Percentiles rank a stretch among this genome's conserved stretches.
These are phyloP conservation scores for Aureobasidium lini DNA, from an alignment of 2,329 filamentous ascomycete genomes.

Conservation along the genomic window DNA sequence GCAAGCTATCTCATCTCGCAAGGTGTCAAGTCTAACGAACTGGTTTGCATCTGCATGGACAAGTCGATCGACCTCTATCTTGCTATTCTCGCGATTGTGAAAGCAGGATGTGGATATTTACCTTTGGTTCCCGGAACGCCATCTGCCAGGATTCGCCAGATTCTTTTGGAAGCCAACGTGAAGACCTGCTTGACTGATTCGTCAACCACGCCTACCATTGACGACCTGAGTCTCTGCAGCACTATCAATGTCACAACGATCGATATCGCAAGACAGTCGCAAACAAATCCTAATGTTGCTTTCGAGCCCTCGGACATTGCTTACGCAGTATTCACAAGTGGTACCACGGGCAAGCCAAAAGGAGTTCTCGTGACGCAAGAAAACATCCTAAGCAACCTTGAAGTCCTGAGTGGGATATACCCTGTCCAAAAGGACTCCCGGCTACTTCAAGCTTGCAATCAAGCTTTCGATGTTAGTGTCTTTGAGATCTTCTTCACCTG, in stretches of 20 bases:
- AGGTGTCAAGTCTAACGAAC: conserved; percentile 44
- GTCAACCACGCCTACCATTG: conserved; percentile 15
- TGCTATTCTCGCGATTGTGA: conserved; percentile 65
- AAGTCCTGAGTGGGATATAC: conserved; percentile 58
- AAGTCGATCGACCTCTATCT: conserved; percentile 68
- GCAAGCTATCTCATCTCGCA: conserved; percentile 48
- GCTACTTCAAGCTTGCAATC: conserved; percentile 76
- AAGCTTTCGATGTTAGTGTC: conserved; percentile 79
- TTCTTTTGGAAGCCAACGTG: conserved; percentile 55
- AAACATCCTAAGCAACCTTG: conserved; percentile 71
- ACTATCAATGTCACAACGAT: conserved; percentile 25
- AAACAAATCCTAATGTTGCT: conserved; percentile 32
- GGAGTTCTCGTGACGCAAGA: conserved; percentile 69
- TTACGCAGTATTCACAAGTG: conserved; percentile 78
- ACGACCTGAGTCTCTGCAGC: conserved; percentile 5
- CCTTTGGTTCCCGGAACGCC: conserved; percentile 70
- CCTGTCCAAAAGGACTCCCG: conserved; percentile 47
- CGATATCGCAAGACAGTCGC: conserved; percentile 27
- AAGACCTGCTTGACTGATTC: conserved; percentile 38
- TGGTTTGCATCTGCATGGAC: conserved; percentile 69
- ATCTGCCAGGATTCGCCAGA: conserved; percentile 49
- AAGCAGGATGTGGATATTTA: conserved; percentile 71
- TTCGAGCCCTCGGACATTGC: conserved; percentile 49
- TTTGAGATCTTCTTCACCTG: conserved; percentile 88
- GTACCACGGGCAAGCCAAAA: conserved; percentile 73